phyloP scores from a whole-genome alignment of 441 rosid species.

The Erysimum pusillum region DNA sequence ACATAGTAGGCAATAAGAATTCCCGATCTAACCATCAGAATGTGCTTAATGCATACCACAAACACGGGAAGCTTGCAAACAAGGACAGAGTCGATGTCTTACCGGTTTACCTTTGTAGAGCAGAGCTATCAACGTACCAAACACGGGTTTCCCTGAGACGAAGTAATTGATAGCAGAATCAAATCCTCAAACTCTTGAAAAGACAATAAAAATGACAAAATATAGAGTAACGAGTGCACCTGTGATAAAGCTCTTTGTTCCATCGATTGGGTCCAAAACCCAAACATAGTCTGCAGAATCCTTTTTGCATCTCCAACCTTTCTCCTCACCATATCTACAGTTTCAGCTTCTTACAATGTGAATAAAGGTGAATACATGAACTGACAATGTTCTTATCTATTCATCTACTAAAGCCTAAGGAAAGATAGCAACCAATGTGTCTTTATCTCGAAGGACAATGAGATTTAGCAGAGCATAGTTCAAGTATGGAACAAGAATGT shows the following conservation, averaged over 20 bases:
- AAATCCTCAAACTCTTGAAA: conserved; percentile 23
- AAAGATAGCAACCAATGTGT: conserved; percentile 14
- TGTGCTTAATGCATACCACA: conserved; percentile 24
- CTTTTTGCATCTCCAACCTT: conserved; percentile 91
- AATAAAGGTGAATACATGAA: conserved; percentile 1
- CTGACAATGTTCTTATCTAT: neutral
- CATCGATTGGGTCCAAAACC: conserved; percentile 97
- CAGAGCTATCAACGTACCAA: conserved; percentile 94
- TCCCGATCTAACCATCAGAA: neutral
- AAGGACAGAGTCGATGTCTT: conserved; percentile 46
- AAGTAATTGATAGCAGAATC: conserved; percentile 32
- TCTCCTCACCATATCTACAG: conserved; percentile 94
- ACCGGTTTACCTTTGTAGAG: conserved; percentile 86
- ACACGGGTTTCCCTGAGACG: conserved; percentile 89
- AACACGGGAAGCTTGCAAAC: conserved; percentile 34
- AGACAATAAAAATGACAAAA: neutral
- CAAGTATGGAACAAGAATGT: neutral
- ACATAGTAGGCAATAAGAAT: neutral
- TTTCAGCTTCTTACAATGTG: conserved; percentile 36
- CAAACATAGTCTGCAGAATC: conserved; percentile 89
- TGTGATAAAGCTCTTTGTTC: conserved; percentile 96
- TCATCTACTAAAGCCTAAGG: conserved; percentile 8
- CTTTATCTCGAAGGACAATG: neutral
- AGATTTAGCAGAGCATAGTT: neutral
- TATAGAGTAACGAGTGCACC: conserved; percentile 53